Evolutionary conservation across 2,329 filamentous ascomycete species (phyloP).

Genomic region (Chlorencoelia australis): DNA sequence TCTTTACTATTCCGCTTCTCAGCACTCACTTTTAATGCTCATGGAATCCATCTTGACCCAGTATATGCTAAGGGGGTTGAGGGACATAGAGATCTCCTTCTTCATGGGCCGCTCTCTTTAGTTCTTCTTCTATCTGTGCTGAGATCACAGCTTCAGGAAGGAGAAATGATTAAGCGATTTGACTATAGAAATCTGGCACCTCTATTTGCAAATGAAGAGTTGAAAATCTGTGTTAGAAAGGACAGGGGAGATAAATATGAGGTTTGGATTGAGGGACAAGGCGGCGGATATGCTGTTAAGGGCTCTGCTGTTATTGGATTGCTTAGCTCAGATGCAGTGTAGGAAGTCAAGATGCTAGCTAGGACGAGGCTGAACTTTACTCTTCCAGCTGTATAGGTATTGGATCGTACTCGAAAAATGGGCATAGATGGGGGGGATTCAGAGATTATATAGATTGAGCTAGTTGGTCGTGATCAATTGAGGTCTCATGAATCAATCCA

Average conservation of each 20-base stretch:
- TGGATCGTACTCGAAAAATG: too few species aligned
- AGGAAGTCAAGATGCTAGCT: too few species aligned
- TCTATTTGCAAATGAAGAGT: conserved; percentile 61
- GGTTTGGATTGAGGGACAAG: conserved; percentile 53
- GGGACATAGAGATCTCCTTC: conserved; percentile 63
- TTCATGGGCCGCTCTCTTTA: conserved; percentile 78
- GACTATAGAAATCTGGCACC: conserved; percentile 77
- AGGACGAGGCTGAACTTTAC: conserved; percentile 7
- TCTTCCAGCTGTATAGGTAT: too few species aligned
- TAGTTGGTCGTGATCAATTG: too few species aligned
- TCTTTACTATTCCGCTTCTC: conserved; percentile 81
- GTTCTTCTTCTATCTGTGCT: conserved; percentile 66
- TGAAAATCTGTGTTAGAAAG: conserved; percentile 58
- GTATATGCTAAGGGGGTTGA: conserved; percentile 61
- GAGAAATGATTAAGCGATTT: conserved; percentile 42
- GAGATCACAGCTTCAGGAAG: conserved; percentile 34
- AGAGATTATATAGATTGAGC: too few species aligned
- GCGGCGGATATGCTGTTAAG: conserved; percentile 54
- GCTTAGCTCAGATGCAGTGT: conserved; percentile 1
- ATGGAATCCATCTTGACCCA: conserved; percentile 77
- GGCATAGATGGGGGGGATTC: too few species aligned
- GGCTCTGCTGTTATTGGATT: conserved; percentile 33
- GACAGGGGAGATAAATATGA: conserved; percentile 40
- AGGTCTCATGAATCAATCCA: too few species aligned
- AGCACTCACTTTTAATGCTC: conserved; percentile 84